Conservation (phyloP, 225 moss, liverwort and hornwort species). For the Anthoceros angustus region DNA sequence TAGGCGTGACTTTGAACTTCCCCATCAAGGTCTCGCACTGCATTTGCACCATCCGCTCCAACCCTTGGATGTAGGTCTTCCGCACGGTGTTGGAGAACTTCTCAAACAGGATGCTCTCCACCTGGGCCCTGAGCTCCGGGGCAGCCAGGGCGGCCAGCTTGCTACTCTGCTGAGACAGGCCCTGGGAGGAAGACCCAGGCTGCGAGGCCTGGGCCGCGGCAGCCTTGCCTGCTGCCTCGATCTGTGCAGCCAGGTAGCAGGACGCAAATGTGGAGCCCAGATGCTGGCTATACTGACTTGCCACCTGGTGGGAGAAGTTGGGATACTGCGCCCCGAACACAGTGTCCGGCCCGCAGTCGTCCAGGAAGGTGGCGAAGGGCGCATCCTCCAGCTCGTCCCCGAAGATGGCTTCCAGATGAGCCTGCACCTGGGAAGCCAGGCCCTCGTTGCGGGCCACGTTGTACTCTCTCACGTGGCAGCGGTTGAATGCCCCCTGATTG, state of each 20-base stretch:
- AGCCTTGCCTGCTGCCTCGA: not conserved
- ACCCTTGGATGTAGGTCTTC: slow-evolving; percentile 56
- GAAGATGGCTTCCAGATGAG: slow-evolving; percentile 4
- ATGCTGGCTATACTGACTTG: not conserved
- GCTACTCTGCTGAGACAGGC: slow-evolving; percentile 14
- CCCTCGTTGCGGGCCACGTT: slow-evolving; percentile 30
- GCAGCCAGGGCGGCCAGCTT: slow-evolving; percentile 18
- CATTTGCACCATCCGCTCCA: slow-evolving; percentile 65
- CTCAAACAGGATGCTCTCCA: slow-evolving; percentile 19
- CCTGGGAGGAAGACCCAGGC: no score
- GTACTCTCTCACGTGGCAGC: slow-evolving; percentile 36
- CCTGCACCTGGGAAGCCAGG: slow-evolving; percentile 6
- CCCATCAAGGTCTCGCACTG: slow-evolving; percentile 78
- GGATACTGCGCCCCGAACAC: not conserved
- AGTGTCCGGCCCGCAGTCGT: not conserved
- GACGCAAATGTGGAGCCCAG: not conserved
- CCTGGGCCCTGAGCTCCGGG: slow-evolving; percentile 11
- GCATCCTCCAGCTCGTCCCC: not conserved
- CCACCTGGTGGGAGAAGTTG: not conserved
- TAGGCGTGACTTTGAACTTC: slow-evolving; percentile 46
- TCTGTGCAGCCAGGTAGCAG: not conserved
- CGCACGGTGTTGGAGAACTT: slow-evolving; percentile 37
- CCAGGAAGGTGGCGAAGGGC: slow-evolving; percentile 11
- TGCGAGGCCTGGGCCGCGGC: no score
- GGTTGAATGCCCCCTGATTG: slow-evolving; percentile 37